A percentile compares a stretch with the other conserved stretches of the same genome.
These are phyloP conservation scores for Tremella fuciformis DNA, from an alignment of 768 basidiomycete genomes.

Conservation along the genomic window DNA sequence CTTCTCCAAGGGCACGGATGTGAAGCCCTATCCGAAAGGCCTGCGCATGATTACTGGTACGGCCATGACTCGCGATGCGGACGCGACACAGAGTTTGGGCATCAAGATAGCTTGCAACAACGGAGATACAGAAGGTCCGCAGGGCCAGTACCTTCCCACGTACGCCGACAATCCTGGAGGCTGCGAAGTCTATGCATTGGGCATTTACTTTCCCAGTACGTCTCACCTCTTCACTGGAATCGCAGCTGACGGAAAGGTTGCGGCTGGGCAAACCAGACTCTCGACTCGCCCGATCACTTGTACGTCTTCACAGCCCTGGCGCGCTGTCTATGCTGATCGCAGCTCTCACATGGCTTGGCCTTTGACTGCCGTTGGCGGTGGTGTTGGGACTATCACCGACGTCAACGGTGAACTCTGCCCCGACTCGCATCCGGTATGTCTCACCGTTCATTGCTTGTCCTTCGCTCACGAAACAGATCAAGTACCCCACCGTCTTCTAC, in stretches of 20 bases:
- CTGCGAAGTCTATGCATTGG: conserved; percentile 22
- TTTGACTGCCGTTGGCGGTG: conserved; percentile 14
- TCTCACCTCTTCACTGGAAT: conserved; percentile 24
- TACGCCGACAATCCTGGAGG: conserved; percentile 29
- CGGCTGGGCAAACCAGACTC: too few relatives aligned
- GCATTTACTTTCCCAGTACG: conserved; percentile 43
- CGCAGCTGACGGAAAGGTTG: conserved; percentile 1
- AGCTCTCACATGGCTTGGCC: conserved; percentile 49
- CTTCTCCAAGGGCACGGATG: conserved; percentile 33
- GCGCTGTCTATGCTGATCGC: conserved; percentile 4
- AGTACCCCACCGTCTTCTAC: conserved; percentile 44
- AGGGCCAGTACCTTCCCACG: conserved; percentile 33
- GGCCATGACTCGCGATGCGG: conserved; percentile 18
- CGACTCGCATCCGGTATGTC: conserved; percentile 15
- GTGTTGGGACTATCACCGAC: conserved; percentile 10
- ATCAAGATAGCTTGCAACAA: conserved; percentile 41
- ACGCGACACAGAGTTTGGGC: conserved; percentile 17
- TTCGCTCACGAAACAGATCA: conserved; percentile 28
- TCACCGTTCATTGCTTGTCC: conserved; percentile 14
- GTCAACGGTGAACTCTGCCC: conserved; percentile 33
- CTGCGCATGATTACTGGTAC: conserved; percentile 39
- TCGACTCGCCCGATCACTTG: conserved; percentile 34
- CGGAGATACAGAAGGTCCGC: conserved; percentile 8
- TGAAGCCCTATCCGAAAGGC: conserved; percentile 41
- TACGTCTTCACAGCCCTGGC: conserved; percentile 13